phyloP scores from a whole-genome alignment of 78 protist species.

The Dictyostelium capitatum region DNA sequence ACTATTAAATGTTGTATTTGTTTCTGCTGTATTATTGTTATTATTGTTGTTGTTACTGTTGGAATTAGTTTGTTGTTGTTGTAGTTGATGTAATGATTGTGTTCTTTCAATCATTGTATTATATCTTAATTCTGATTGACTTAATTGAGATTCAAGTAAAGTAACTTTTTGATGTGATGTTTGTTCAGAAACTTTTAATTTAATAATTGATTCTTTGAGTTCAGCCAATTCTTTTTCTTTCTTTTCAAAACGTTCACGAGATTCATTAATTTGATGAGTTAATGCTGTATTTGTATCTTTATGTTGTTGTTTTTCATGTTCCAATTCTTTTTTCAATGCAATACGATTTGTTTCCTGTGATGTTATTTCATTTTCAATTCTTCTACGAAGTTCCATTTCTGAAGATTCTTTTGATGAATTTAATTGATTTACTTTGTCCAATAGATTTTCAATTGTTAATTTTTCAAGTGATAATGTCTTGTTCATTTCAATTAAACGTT shows the following conservation, averaged over 20 bases:
- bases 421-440: constrained; percentile 37
- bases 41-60: not conserved
- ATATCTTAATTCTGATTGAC: constrained; percentile 14
- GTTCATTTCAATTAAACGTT: constrained; percentile 45
- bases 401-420: constrained; percentile 54
- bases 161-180: constrained; percentile 32
- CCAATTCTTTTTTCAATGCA: constrained; percentile 56
- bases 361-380: constrained; percentile 57
- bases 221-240: constrained; percentile 62
- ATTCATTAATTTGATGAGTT: constrained; percentile 57
- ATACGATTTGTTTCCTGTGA: constrained; percentile 27
- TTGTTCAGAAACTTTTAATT: constrained; percentile 48
- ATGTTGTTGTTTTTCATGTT: constrained; percentile 30
- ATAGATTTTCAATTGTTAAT: constrained; percentile 11
- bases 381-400: constrained; percentile 38
- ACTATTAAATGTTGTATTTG: not conserved
- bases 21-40: not conserved
- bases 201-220: constrained; percentile 26
- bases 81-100: not conserved
- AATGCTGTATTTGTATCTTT: not conserved
- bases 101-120: constrained; percentile 45
- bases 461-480: constrained; percentile 36
- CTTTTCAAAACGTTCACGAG: constrained; percentile 68
- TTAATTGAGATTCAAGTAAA: constrained; percentile 33
- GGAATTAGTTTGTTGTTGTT: not conserved